These are phyloP conservation scores for Rhynchospora tenuis DNA, from an alignment of 176 grass and related monocot species.

Conservation along the genomic window DNA sequence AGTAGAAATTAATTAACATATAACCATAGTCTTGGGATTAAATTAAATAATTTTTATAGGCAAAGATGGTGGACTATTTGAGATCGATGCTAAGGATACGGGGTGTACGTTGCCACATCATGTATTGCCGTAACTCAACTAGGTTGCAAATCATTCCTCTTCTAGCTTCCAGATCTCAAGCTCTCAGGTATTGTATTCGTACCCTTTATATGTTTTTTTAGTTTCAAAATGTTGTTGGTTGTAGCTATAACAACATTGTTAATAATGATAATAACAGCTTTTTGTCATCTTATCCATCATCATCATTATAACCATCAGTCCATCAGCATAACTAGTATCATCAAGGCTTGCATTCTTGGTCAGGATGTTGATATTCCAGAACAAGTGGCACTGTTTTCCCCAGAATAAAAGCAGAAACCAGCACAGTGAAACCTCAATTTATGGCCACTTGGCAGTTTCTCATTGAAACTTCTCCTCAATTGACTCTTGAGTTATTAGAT, in stretches of 20 bases:
- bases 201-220: background rate
- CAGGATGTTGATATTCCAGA: background rate
- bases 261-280: background rate
- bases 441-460: background rate
- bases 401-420: background rate
- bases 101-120: conserved; percentile 78
- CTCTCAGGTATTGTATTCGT: conserved; percentile 59
- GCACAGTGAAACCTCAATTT: background rate
- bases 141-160: conserved; percentile 88
- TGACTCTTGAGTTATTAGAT: no score
- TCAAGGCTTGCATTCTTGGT: background rate
- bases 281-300: conserved; percentile 3
- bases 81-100: conserved; percentile 79
- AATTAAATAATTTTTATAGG: conserved; percentile 24
- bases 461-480: background rate
- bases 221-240: background rate
- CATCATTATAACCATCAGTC: conserved; percentile 3
- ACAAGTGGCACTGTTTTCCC: background rate
- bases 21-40: background rate
- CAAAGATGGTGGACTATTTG: conserved; percentile 57
- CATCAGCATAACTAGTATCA: background rate
- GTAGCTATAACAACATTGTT: background rate
- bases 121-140: conserved; percentile 80
- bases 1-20: background rate
- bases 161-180: conserved; percentile 85